Evolutionary conservation across 176 grass and related monocot genomes (phyloP).

Genomic region (Avena eriantha): DNA sequence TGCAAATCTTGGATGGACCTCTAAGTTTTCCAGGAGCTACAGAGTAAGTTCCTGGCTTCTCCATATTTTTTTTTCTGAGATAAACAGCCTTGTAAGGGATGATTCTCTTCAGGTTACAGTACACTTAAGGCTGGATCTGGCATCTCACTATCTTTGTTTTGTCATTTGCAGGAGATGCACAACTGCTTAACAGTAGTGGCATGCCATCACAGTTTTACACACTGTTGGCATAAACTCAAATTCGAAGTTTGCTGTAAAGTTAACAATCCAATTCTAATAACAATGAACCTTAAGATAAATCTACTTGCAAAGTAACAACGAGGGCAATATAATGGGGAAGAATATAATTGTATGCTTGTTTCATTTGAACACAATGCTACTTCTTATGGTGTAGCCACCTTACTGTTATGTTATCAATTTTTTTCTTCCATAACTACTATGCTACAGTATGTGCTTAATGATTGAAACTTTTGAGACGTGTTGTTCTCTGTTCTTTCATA

Average conservation of each 20-base stretch:
- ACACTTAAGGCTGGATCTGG: slow-evolving; percentile 9
- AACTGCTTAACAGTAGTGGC: slow-evolving; percentile 28
- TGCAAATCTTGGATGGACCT: slow-evolving; percentile 23
- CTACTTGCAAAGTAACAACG: slow-evolving; percentile 15
- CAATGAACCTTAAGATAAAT: slow-evolving; percentile 3
- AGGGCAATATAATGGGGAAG: neutral
- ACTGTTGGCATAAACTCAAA: slow-evolving; percentile 5
- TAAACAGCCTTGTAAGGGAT: slow-evolving; percentile 18
- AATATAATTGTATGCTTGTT: neutral
- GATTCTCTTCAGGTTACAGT: slow-evolving; percentile 31
- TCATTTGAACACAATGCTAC: slow-evolving; percentile 16
- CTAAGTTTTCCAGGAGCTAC: slow-evolving; percentile 9
- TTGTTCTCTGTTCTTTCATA: slow-evolving; percentile 1
- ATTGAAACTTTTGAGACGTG: neutral
- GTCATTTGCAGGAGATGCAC: slow-evolving; percentile 41
- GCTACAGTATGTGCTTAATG: slow-evolving; percentile 19
- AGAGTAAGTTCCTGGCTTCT: slow-evolving; percentile 30
- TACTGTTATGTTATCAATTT: neutral
- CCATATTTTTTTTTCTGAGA: neutral
- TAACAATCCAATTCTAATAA: slow-evolving; percentile 26
- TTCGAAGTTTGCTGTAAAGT: slow-evolving; percentile 25
- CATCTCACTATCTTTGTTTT: slow-evolving; percentile 35
- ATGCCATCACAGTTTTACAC: slow-evolving; percentile 34
- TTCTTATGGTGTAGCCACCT: neutral
- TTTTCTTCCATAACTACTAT: slow-evolving; percentile 19